Conservation (phyloP, 352 stramenopile genomes). For the Pythium folliculosum region DNA sequence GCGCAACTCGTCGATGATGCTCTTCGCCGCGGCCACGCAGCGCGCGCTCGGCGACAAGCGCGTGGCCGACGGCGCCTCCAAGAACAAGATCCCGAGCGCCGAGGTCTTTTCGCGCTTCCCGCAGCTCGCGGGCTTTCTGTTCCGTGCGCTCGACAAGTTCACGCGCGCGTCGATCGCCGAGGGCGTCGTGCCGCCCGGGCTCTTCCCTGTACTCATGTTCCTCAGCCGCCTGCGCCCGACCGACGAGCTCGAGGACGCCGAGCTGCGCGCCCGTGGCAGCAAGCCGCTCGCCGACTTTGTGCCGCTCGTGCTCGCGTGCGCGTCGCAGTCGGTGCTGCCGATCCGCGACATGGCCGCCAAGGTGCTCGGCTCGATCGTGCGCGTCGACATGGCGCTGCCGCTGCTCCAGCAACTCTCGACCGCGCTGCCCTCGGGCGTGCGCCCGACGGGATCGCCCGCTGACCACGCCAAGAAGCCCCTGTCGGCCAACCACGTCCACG, state of each 20-base stretch:
- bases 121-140: slow-evolving; percentile 65
- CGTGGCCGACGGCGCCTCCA: slow-evolving; percentile 68
- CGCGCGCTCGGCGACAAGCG: slow-evolving; percentile 83
- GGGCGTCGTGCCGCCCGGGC: slow-evolving; percentile 47
- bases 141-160: slow-evolving; percentile 51
- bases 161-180: slow-evolving; percentile 19
- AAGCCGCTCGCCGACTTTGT: slow-evolving; percentile 55
- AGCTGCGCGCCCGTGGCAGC: slow-evolving; percentile 12
- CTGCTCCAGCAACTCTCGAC: slow-evolving; percentile 41
- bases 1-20: slow-evolving; percentile 92
- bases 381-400: slow-evolving; percentile 47
- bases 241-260: slow-evolving; percentile 51
- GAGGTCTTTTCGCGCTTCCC: slow-evolving; percentile 84
- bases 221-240: slow-evolving; percentile 70
- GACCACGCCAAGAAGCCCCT: slow-evolving; percentile 14
- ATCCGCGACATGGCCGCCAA: slow-evolving; percentile 81
- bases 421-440: slow-evolving; percentile 46
- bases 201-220: slow-evolving; percentile 82
- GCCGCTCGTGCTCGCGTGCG: slow-evolving; percentile 68
- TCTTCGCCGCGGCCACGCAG: slow-evolving; percentile 83
- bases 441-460: neutral
- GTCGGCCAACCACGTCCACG: slow-evolving; percentile 69
- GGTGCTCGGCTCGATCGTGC: slow-evolving; percentile 72
- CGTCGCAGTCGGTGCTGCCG: slow-evolving; percentile 66
- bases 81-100: slow-evolving; percentile 60